Percentiles rank a stretch among this genome's conserved stretches.
These are phyloP conservation scores for Amanita molliuscula DNA, from an alignment of 768 basidiomycete genomes.

Conservation along the genomic window DNA sequence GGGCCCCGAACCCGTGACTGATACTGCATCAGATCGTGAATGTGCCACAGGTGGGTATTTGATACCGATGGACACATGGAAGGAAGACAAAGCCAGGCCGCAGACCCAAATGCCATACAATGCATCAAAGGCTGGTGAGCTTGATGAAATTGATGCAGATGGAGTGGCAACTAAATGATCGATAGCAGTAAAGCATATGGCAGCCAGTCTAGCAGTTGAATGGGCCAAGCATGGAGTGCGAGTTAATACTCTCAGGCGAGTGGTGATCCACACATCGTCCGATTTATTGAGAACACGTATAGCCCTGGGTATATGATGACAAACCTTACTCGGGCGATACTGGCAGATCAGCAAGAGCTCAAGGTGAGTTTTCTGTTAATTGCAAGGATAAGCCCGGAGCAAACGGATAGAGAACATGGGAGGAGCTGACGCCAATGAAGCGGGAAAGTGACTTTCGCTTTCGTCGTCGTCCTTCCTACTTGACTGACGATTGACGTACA, in stretches of 20 bases:
- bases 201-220: constrained; percentile 84
- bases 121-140: constrained; percentile 79
- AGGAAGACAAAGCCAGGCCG: constrained; percentile 1
- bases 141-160: background rate
- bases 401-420: constrained; percentile 65
- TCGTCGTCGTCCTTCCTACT: background rate
- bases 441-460: constrained; percentile 49
- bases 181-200: constrained; percentile 88
- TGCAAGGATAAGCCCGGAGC: constrained; percentile 2
- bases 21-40: constrained; percentile 58
- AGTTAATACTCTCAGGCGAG: constrained; percentile 71
- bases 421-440: constrained; percentile 77
- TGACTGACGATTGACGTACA: constrained; percentile 18
- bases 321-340: constrained; percentile 74
- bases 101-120: constrained; percentile 93
- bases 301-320: constrained; percentile 96
- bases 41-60: constrained; percentile 61
- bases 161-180: constrained; percentile 7
- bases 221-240: constrained; percentile 88
- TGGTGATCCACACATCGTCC: constrained; percentile 5
- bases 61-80: background rate
- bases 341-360: constrained; percentile 65
- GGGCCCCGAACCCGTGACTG: constrained; percentile 7
- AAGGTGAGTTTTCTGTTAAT: constrained; percentile 36
- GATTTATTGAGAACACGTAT: constrained; percentile 4